Conservation (phyloP, 2,329 filamentous ascomycete species). For the Eutypa lata region DNA sequence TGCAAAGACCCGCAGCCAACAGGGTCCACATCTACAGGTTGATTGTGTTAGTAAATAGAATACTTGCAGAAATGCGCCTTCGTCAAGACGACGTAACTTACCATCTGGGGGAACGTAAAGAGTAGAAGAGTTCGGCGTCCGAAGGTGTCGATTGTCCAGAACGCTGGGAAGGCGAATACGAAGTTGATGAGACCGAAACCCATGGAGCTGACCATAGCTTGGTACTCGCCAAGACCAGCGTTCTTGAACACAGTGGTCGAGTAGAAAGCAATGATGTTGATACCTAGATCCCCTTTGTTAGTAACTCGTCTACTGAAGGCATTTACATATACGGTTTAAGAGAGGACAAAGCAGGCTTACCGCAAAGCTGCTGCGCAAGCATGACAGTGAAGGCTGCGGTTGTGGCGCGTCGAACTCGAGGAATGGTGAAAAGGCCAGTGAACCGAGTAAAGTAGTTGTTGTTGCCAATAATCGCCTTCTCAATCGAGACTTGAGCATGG, state of each 20-base stretch:
- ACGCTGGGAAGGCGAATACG: conserved; percentile 61
- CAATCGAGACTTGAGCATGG: conserved; percentile 61
- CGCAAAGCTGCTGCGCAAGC: conserved; percentile 72
- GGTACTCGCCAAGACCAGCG: conserved; percentile 52
- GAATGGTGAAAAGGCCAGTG: conserved; percentile 64
- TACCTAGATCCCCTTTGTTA: conserved; percentile 15
- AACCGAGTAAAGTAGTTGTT: conserved; percentile 62
- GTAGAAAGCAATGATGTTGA: conserved; percentile 77
- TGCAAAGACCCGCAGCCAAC: conserved; percentile 60
- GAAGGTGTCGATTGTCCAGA: conserved; percentile 66
- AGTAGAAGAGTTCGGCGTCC: conserved; percentile 60
- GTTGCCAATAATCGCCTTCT: conserved; percentile 46
- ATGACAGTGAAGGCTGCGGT: conserved; percentile 77
- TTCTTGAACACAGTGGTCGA: conserved; percentile 60
- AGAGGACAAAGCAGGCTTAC: conserved; percentile 5
- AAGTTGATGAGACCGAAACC: conserved; percentile 66
- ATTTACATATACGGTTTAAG: too few species aligned
- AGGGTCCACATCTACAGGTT: conserved; percentile 53
- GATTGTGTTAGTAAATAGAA: not conserved
- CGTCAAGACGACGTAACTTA: not conserved
- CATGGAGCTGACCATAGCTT: conserved; percentile 60
- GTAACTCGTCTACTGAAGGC: too few species aligned
- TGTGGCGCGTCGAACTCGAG: conserved; percentile 68
- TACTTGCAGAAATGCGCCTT: not conserved
- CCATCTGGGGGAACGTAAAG: conserved; percentile 66